These are phyloP conservation scores for Metarhizium anisopliae DNA, from an alignment of 2,329 filamentous ascomycete genomes.

Conservation along the genomic window DNA sequence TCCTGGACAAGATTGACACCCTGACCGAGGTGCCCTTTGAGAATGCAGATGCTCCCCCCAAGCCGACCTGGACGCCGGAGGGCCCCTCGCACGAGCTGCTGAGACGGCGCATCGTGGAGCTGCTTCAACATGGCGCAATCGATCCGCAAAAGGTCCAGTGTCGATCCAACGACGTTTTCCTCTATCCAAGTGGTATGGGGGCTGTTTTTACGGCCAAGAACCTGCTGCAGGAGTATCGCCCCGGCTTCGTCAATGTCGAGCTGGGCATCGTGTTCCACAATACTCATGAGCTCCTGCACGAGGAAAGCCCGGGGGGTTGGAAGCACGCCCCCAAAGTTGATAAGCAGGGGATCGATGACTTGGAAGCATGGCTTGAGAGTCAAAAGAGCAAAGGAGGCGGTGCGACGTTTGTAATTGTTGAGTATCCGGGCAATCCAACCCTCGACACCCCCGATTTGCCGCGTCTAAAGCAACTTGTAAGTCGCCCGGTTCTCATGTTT, in stretches of 20 bases:
- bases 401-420: conserved; percentile 38
- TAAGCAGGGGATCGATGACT: conserved; percentile 28
- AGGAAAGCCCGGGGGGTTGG: conserved; percentile 32
- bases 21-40: conserved; percentile 25
- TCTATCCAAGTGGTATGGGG: conserved; percentile 48
- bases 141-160: conserved; percentile 17
- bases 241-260: conserved; percentile 26
- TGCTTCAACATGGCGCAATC: conserved; percentile 32
- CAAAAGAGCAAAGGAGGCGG: conserved; percentile 27
- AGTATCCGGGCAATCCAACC: conserved; percentile 31
- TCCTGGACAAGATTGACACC: conserved; percentile 27
- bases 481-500: conserved; percentile 10
- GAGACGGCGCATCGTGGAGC: conserved; percentile 28
- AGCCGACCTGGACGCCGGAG: conserved; percentile 31
- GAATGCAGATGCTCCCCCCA: conserved; percentile 12
- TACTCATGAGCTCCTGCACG: conserved; percentile 36
- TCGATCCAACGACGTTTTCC: conserved; percentile 33
- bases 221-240: conserved; percentile 24
- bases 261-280: conserved; percentile 45
- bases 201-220: conserved; percentile 35
- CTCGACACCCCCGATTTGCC: conserved; percentile 23
- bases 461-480: conserved; percentile 29
- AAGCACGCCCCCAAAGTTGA: conserved; percentile 40
- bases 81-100: conserved; percentile 27
- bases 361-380: conserved; percentile 35